A percentile compares a stretch with the other conserved stretches of the same genome.
These are phyloP conservation scores for Phytophthora syringae DNA, from an alignment of 352 stramenopile species.

Conservation along the genomic window DNA sequence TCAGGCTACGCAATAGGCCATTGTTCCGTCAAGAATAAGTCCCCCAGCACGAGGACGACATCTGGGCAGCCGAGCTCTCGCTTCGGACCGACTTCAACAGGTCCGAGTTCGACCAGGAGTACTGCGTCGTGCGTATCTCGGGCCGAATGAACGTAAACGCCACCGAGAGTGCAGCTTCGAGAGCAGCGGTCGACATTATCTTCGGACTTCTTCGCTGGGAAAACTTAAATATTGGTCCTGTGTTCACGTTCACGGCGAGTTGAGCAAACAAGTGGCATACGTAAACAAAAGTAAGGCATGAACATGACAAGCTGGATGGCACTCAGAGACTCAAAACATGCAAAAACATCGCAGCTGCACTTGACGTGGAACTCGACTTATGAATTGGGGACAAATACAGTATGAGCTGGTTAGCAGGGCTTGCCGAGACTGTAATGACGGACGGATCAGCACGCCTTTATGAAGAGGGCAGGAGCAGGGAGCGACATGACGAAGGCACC, in stretches of 20 bases:
- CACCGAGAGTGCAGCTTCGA: slow-evolving; percentile 21
- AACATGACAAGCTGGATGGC: slow-evolving; percentile 10
- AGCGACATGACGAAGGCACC: slow-evolving; percentile 42
- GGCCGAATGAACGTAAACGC: slow-evolving; percentile 29
- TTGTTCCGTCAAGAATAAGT: slow-evolving; percentile 26
- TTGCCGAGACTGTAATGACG: slow-evolving; percentile 5
- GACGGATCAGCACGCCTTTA: slow-evolving; percentile 5
- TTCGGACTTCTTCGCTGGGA: slow-evolving; percentile 64
- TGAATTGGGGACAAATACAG: slow-evolving; percentile 18
- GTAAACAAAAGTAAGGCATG: neutral
- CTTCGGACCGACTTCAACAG: slow-evolving; percentile 44
- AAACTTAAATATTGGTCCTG: slow-evolving; percentile 52
- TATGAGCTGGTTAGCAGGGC: slow-evolving; percentile 6
- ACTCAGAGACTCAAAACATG: slow-evolving; percentile 20
- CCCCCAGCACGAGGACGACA: slow-evolving; percentile 1
- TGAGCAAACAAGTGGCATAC: slow-evolving; percentile 8
- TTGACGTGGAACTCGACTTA: slow-evolving; percentile 11
- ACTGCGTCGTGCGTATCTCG: slow-evolving; percentile 36
- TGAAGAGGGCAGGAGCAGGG: slow-evolving; percentile 26
- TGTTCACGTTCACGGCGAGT: slow-evolving; percentile 44
- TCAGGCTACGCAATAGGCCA: slow-evolving; percentile 35
- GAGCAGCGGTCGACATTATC: slow-evolving; percentile 51
- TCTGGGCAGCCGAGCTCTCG: slow-evolving; percentile 43
- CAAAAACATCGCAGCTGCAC: slow-evolving; percentile 7
- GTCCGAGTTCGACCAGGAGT: slow-evolving; percentile 18